These are phyloP conservation scores for Boletellus ananiceps DNA, from an alignment of 768 basidiomycete species.

Conservation along the genomic window DNA sequence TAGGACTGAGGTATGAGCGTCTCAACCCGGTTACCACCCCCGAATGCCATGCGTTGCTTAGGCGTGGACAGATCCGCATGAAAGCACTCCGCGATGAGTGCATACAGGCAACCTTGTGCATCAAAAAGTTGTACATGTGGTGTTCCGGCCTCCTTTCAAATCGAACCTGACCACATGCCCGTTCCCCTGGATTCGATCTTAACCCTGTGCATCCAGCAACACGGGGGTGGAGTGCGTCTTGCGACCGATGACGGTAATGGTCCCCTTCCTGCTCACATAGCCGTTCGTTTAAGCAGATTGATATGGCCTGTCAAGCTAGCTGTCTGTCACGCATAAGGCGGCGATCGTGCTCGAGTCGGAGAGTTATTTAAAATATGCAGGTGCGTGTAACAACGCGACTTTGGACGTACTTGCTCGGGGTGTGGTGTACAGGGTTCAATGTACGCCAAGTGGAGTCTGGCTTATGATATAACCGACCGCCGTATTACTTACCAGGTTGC, in stretches of 20 bases:
- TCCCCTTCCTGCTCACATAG: slow-evolving; percentile 7
- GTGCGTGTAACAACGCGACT: slow-evolving; percentile 19
- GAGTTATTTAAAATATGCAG: slow-evolving; percentile 30
- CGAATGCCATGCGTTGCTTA: slow-evolving; percentile 24
- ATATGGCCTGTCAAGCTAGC: slow-evolving; percentile 33
- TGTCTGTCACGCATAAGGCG: slow-evolving; percentile 24
- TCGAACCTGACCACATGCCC: slow-evolving; percentile 18
- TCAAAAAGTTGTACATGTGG: slow-evolving; percentile 33
- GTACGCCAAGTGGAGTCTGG: slow-evolving; percentile 16
- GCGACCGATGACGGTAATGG: slow-evolving; percentile 6
- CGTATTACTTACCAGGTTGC: slow-evolving; percentile 25
- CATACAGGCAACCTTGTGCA: slow-evolving; percentile 35
- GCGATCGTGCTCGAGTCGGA: slow-evolving; percentile 21
- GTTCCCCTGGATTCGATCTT: slow-evolving; percentile 23
- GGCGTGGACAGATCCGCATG: slow-evolving; percentile 26
- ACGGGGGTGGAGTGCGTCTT: slow-evolving; percentile 33
- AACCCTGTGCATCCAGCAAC: slow-evolving; percentile 22
- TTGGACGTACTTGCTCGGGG: slow-evolving; percentile 1
- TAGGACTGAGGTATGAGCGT: slow-evolving; percentile 8
- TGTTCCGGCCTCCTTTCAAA: slow-evolving; percentile 18
- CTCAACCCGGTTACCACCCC: slow-evolving; percentile 16
- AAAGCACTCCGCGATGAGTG: slow-evolving; percentile 23
- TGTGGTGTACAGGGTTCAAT: slow-evolving; percentile 23
- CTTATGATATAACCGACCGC: slow-evolving; percentile 11
- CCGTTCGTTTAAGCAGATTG: slow-evolving; percentile 19